Conservation (phyloP, 1,284 basidiomycete species). For the Meira miltonrushii region DNA sequence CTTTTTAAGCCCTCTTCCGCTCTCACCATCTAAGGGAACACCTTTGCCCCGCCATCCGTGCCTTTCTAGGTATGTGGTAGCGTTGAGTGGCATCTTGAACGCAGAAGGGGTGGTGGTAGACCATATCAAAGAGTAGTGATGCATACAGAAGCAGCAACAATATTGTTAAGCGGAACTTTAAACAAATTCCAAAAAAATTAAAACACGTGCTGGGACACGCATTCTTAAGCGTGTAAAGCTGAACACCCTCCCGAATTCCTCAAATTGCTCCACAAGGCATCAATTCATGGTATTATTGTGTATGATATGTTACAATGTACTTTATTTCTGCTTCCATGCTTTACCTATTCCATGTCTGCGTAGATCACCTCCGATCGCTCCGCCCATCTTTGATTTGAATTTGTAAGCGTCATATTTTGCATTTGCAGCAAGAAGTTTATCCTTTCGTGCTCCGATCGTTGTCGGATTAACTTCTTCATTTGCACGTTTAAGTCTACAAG, state of each 20-base stretch:
- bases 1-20: conserved; percentile 47
- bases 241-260: not conserved
- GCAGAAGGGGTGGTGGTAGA: not conserved
- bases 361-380: conserved; percentile 41
- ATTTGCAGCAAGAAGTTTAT: conserved; percentile 38
- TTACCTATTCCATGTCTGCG: conserved; percentile 20
- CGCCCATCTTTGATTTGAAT: conserved; percentile 45
- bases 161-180: not conserved
- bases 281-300: not conserved
- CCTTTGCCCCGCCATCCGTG: conserved; percentile 50
- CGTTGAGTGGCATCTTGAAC: conserved; percentile 43
- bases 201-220: not conserved
- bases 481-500: conserved; percentile 48
- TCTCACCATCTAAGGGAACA: conserved; percentile 40
- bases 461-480: conserved; percentile 37
- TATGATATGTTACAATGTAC: not conserved
- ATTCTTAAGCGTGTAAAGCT: too few relatives aligned
- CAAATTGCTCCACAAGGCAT: not conserved
- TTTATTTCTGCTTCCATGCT: conserved; percentile 7
- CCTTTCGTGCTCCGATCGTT: conserved; percentile 47
- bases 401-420: conserved; percentile 34
- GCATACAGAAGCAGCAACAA: too few relatives aligned
- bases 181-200: not conserved
- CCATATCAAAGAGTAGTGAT: too few relatives aligned
- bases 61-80: conserved; percentile 32